These are phyloP conservation scores for Candida verbasci DNA, from an alignment of 805 yeast species.

Conservation along the genomic window DNA sequence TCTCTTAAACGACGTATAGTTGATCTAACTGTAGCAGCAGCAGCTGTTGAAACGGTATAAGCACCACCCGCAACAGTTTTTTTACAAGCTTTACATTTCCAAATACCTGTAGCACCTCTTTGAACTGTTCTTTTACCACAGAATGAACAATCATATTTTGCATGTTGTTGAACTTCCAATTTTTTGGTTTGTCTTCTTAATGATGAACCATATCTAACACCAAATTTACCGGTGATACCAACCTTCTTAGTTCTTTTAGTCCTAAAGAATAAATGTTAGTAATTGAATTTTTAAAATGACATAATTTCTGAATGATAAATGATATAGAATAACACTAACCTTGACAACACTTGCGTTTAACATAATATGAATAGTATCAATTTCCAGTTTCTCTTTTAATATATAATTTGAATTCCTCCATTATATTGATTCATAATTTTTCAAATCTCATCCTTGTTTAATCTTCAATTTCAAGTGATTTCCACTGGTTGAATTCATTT, in stretches of 20 bases:
- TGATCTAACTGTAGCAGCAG: slow-evolving; percentile 99
- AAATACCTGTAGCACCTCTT: slow-evolving; percentile 98
- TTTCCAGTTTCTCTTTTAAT: no score
- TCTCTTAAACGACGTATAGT: slow-evolving; percentile 99
- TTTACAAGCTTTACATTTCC: slow-evolving; percentile 92
- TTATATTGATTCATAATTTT: no score
- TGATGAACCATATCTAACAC: slow-evolving; percentile 99
- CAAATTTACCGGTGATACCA: slow-evolving; percentile 99
- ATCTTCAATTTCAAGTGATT: no score
- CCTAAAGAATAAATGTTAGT: slow-evolving; percentile 59
- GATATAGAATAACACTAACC: no score
- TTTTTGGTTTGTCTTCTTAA: slow-evolving; percentile 99
- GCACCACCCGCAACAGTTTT: slow-evolving; percentile 99
- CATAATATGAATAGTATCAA: no score
- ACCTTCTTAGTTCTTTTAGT: slow-evolving; percentile 99
- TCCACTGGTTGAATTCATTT: no score
- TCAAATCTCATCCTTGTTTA: no score
- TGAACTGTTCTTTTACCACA: slow-evolving; percentile 98
- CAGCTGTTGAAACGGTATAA: slow-evolving; percentile 98
- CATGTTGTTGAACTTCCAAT: slow-evolving; percentile 98
- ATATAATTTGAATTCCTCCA: no score
- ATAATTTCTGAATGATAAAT: no score
- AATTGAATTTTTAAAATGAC: no score
- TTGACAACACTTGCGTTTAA: no score
- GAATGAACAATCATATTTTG: slow-evolving; percentile 98